Percentiles rank a stretch among this genome's conserved stretches.
Conservation (phyloP, 306 rosid species). For the Calophaca sinica region DNA sequence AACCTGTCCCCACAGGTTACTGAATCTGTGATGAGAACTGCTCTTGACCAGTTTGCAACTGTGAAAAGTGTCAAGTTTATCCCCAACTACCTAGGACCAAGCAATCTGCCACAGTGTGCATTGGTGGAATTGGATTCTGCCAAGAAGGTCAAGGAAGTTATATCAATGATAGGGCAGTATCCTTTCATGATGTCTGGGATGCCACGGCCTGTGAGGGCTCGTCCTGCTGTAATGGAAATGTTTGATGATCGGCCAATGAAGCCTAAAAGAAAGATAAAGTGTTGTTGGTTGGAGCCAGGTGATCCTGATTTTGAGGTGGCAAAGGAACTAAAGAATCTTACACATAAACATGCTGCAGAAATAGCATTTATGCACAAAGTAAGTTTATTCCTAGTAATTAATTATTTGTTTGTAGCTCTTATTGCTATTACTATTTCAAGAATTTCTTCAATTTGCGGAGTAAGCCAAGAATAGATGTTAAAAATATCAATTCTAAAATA, state of each 20-base stretch:
- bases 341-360: slow-evolving; percentile 61
- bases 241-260: slow-evolving; percentile 70
- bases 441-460: neutral
- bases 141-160: slow-evolving; percentile 60
- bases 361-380: slow-evolving; percentile 57
- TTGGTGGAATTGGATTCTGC: slow-evolving; percentile 73
- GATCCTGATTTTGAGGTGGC: slow-evolving; percentile 79
- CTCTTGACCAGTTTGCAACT: slow-evolving; percentile 73
- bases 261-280: slow-evolving; percentile 60
- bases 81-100: slow-evolving; percentile 68
- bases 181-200: slow-evolving; percentile 91
- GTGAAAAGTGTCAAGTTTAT: slow-evolving; percentile 71
- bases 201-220: slow-evolving; percentile 86
- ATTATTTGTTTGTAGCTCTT: slow-evolving; percentile 16
- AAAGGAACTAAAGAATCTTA: slow-evolving; percentile 58
- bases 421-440: neutral
- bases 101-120: slow-evolving; percentile 58
- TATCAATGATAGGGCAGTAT: slow-evolving; percentile 44
- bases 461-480: slow-evolving; percentile 25
- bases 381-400: slow-evolving; percentile 39
- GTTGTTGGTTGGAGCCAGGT: slow-evolving; percentile 62
- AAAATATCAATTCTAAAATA: slow-evolving; percentile 14
- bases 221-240: slow-evolving; percentile 65
- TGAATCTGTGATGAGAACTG: slow-evolving; percentile 70
- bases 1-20: slow-evolving; percentile 82